Percentiles rank a stretch among this genome's conserved stretches.
phyloP scores from a whole-genome alignment of 805 yeast species.

The Isabelozyma pseudorhagii region DNA sequence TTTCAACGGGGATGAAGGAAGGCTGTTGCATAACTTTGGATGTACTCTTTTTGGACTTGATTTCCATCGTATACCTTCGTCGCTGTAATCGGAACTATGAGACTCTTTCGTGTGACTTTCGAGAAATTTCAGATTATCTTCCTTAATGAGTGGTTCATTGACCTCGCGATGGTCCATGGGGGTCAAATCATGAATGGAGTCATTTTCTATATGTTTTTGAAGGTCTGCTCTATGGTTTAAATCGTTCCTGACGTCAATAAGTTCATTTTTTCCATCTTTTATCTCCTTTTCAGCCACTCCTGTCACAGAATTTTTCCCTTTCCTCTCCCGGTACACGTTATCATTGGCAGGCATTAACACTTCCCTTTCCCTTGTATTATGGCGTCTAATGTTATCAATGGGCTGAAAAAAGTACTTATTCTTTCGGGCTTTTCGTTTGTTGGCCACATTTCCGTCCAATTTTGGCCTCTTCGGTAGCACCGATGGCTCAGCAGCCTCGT shows the following conservation, averaged over 20 bases:
- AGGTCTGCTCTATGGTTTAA: neutral
- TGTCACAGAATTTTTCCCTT: too few species aligned
- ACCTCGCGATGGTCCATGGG: neutral
- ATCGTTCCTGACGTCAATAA: too few species aligned
- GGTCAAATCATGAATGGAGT: too few species aligned
- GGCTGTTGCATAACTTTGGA: constrained; percentile 5
- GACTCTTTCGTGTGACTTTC: neutral
- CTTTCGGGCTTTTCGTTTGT: constrained; percentile 4
- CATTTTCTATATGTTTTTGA: neutral
- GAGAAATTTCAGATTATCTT: too few species aligned
- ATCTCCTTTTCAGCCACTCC: neutral
- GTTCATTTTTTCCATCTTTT: neutral
- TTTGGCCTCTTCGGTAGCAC: constrained; percentile 4
- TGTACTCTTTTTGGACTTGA: constrained; percentile 28
- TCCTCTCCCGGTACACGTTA: neutral
- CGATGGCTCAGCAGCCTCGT: constrained; percentile 2
- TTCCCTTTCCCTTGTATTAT: neutral
- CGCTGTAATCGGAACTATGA: constrained; percentile 42
- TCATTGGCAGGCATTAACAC: neutral
- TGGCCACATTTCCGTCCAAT: constrained; percentile 2
- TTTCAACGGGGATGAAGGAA: constrained; percentile 44
- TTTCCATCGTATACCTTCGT: constrained; percentile 42
- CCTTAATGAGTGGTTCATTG: neutral
- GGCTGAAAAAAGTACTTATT: neutral
- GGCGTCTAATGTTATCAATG: neutral